These are phyloP conservation scores for Termitomyces sp. DNA, from an alignment of 768 basidiomycete genomes.

Conservation along the genomic window DNA sequence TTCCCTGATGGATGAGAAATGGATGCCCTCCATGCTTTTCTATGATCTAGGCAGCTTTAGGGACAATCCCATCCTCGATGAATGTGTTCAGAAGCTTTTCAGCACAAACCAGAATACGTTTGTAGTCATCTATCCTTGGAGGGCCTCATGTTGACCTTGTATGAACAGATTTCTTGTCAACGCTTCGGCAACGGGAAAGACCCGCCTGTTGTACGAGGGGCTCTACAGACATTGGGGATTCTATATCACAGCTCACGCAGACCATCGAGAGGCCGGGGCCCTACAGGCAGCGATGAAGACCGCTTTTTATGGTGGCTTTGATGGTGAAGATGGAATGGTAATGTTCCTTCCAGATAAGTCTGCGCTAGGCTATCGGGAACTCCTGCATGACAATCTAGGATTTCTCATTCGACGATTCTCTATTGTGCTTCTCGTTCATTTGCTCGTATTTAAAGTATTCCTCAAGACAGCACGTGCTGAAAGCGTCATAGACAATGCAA, in stretches of 20 bases:
- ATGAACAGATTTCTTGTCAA: not conserved
- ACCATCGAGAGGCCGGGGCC: not conserved
- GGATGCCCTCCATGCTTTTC: not conserved
- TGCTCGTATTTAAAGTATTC: slow-evolving; percentile 1
- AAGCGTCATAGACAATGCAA: not conserved
- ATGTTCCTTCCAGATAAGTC: not conserved
- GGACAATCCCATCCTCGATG: not conserved
- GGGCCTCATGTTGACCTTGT: not conserved
- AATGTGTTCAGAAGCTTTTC: not conserved
- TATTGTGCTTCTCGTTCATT: not conserved
- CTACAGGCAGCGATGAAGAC: not conserved
- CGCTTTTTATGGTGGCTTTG: no score
- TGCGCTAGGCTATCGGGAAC: not conserved
- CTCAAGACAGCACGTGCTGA: not conserved
- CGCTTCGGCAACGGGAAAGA: not conserved
- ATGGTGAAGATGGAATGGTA: not conserved
- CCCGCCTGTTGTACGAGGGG: not conserved
- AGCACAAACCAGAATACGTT: not conserved
- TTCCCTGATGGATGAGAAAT: not conserved
- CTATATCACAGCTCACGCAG: not conserved
- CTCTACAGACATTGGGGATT: not conserved
- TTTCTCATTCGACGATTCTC: not conserved
- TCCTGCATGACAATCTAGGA: not conserved
- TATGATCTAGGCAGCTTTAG: not conserved
- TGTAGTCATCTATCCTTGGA: not conserved